These are phyloP conservation scores for Tolypocladium album DNA, from an alignment of 2,329 filamentous ascomycete species.

Conservation along the genomic window DNA sequence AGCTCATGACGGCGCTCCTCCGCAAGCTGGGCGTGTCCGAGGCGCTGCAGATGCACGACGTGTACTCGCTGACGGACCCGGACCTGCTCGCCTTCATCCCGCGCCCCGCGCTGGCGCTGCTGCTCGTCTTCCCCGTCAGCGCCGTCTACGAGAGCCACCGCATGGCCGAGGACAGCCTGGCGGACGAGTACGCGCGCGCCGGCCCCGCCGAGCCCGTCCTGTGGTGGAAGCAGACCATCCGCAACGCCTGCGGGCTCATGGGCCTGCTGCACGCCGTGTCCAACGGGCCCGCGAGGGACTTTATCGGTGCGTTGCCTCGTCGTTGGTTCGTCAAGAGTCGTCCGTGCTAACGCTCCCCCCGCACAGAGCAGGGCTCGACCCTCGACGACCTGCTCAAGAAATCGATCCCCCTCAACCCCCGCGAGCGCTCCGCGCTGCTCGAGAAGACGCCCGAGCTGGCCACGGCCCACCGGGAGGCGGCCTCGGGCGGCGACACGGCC, in stretches of 20 bases:
- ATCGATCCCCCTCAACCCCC: constrained; percentile 59
- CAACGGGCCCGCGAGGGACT: constrained; percentile 60
- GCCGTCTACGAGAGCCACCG: constrained; percentile 70
- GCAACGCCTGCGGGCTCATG: constrained; percentile 87
- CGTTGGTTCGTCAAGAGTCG: too few relatives aligned
- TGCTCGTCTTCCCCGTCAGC: constrained; percentile 85
- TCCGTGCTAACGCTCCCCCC: constrained; percentile 1
- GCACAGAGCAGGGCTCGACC: constrained; percentile 36
- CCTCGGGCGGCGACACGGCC: constrained; percentile 63
- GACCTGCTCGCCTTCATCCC: constrained; percentile 80
- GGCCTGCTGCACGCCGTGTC: constrained; percentile 71
- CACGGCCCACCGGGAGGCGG: constrained; percentile 66
- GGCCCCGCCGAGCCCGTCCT: constrained; percentile 66
- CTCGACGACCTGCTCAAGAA: constrained; percentile 55
- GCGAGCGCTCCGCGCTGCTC: constrained; percentile 58
- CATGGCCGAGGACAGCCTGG: constrained; percentile 57
- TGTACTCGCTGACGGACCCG: constrained; percentile 81
- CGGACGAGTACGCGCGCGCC: constrained; percentile 52
- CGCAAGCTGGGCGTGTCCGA: constrained; percentile 74
- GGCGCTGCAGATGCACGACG: constrained; percentile 74
- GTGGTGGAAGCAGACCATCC: constrained; percentile 94
- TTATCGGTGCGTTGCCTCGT: constrained; percentile 35
- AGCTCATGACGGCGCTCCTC: constrained; percentile 75
- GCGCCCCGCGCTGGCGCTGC: constrained; percentile 74
- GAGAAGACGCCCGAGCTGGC: constrained; percentile 71